Base-by-base conservation (phyloP, 2,329 filamentous ascomycete genomes). In the Phaeosphaeria sp. region DNA sequence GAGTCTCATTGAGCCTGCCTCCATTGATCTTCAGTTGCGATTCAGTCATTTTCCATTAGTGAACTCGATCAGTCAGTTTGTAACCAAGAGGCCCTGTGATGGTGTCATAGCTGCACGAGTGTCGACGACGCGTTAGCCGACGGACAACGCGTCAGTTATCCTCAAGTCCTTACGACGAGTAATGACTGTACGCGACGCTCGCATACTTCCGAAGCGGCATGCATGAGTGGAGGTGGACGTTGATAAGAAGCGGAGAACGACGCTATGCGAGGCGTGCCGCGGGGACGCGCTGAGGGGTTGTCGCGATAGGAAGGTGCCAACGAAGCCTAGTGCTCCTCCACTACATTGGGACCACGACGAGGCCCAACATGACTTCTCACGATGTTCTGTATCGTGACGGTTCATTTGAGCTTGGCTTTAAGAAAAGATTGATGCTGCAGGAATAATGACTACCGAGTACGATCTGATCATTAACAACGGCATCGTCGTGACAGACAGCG, bases 391-490 rank as follows among this genome's bases (percentile, higher is more conserved):
- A 6, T 9, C 15, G 13, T 27, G 21, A 25, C 6, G 17, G 44
- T 2, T 9, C 11, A 17, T 1, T 8, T 22, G 21, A 22, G 22
- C 8, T 42, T 3, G n/a, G n/a, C n/a, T n/a, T n/a, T n/a, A n/a
- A n/a, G n/a, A n/a, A n/a, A n/a, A n/a, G n/a, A n/a, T n/a, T n/a
- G n/a, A n/a, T n/a, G n/a, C n/a, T n/a, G n/a, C n/a, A n/a, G n/a
- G n/a, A n/a, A n/a, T 25, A 1, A 68, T 64, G 65, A 51, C 55
- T 20, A 55, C 58, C 0, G 60, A 62, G 27, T 74, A 70, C 51
- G 79, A 82, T 59, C 65, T 81, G 11, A 25, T 81, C 18, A 75
- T 82, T 51, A 22, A 77, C 51, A 81, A 81, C 53, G 79, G 79
- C 2, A 50, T 81, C 3, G 77, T 80, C 0, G 78, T 81, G 30